phyloP scores from a whole-genome alignment of 345 rosid species.

The Sisymbrium altissimum region DNA sequence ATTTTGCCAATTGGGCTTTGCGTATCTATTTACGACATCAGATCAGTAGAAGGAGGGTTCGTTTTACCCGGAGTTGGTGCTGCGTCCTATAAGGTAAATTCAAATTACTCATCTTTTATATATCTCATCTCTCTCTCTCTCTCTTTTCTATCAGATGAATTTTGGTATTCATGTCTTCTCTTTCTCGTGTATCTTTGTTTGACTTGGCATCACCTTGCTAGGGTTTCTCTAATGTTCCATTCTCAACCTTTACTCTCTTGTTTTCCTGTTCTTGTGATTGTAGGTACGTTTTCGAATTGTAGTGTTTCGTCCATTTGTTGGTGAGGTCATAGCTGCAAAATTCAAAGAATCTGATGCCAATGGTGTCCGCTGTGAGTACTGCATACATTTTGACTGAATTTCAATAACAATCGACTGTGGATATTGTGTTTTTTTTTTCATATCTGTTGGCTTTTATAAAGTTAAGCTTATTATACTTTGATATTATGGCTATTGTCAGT shows the following conservation, averaged over 20 bases:
- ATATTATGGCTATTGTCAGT: neutral
- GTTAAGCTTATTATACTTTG: neutral
- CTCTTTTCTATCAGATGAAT: neutral
- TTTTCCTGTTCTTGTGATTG: neutral
- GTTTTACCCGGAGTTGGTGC: slow-evolving; percentile 84
- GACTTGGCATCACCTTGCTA: too few species aligned
- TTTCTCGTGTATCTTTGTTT: too few species aligned
- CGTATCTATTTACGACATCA: slow-evolving; percentile 66
- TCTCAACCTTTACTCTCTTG: too few species aligned
- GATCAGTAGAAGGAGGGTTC: slow-evolving; percentile 61
- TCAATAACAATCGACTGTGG: neutral
- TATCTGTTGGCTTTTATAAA: neutral
- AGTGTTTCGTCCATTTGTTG: slow-evolving; percentile 85
- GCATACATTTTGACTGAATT: neutral
- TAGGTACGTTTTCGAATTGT: slow-evolving; percentile 76
- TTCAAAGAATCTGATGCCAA: slow-evolving; percentile 67
- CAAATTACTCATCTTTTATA: neutral
- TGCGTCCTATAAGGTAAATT: slow-evolving; percentile 67
- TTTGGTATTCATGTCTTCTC: neutral
- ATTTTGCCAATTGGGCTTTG: slow-evolving; percentile 81
- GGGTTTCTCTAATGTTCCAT: too few species aligned
- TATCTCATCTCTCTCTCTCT: neutral
- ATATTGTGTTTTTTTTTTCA: neutral
- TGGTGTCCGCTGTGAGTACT: slow-evolving; percentile 76
- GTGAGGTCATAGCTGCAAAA: slow-evolving; percentile 71